phyloP scores from a whole-genome alignment of 805 yeast species.

The Teunomyces funiuensis region DNA sequence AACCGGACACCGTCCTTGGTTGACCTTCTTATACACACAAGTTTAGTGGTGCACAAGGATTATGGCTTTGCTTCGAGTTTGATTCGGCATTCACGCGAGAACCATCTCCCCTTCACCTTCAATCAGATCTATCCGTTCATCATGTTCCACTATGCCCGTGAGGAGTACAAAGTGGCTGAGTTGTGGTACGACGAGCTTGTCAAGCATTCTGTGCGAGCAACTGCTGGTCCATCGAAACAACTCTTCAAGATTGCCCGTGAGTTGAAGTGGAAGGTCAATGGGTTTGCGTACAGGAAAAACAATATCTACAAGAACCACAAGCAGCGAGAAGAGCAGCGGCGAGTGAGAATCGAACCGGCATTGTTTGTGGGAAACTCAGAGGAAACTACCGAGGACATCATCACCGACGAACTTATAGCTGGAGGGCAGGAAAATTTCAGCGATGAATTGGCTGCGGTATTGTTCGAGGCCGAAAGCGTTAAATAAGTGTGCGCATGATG shows the following conservation, averaged over 20 bases:
- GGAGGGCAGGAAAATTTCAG: constrained; percentile 16
- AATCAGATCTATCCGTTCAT: constrained; percentile 41
- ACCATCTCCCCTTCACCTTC: constrained; percentile 35
- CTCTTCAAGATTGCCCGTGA: constrained; percentile 35
- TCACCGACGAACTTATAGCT: constrained; percentile 23
- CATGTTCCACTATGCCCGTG: constrained; percentile 31
- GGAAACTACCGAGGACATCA: constrained; percentile 8
- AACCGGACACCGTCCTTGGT: constrained; percentile 22
- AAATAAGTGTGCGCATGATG: background rate
- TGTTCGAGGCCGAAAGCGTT: constrained; percentile 10
- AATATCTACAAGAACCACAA: constrained; percentile 23
- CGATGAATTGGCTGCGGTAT: constrained; percentile 21
- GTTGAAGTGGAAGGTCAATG: constrained; percentile 35
- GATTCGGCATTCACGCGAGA: constrained; percentile 24
- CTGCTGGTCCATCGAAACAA: constrained; percentile 26
- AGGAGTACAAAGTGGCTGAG: constrained; percentile 31
- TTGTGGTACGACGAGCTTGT: constrained; percentile 38
- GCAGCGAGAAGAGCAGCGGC: constrained; percentile 16
- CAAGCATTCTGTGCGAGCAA: constrained; percentile 30
- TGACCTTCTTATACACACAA: constrained; percentile 32
- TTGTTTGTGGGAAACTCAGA: constrained; percentile 4
- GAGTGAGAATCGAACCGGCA: constrained; percentile 6
- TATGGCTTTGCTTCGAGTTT: constrained; percentile 32
- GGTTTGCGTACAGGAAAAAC: constrained; percentile 29
- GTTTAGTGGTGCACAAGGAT: constrained; percentile 34